Conservation (phyloP, 192 early-diverging fungal species). For the Backusella tuberculispora region DNA sequence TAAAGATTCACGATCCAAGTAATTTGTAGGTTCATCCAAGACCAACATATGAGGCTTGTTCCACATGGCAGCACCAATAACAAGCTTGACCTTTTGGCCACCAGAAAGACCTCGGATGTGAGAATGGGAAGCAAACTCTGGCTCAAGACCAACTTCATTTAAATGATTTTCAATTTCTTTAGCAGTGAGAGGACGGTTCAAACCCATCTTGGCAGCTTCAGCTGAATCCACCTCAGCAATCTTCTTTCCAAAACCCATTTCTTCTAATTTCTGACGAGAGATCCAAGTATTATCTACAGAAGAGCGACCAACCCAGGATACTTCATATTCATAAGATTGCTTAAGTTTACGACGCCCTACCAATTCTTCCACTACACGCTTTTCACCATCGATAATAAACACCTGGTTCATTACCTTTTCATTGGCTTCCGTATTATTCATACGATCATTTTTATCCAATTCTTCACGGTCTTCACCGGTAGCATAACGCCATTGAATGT, state of each 20-base stretch:
- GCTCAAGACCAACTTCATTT: conserved; percentile 74
- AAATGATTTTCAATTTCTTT: conserved; percentile 75
- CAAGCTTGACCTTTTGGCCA: conserved; percentile 87
- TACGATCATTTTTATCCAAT: conserved; percentile 68
- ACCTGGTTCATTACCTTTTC: conserved; percentile 59
- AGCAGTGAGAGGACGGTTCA: conserved; percentile 70
- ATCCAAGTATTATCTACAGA: conserved; percentile 75
- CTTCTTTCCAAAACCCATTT: conserved; percentile 77
- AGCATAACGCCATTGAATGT: conserved; percentile 86
- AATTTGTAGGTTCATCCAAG: conserved; percentile 87
- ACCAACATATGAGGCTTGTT: conserved; percentile 89
- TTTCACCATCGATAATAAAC: conserved; percentile 59
- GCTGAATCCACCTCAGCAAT: conserved; percentile 75
- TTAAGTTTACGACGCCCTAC: conserved; percentile 80
- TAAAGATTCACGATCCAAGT: conserved; percentile 64
- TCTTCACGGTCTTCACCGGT: conserved; percentile 80
- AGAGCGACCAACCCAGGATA: conserved; percentile 68
- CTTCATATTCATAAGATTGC: conserved; percentile 83
- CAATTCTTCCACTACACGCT: conserved; percentile 65
- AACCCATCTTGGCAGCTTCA: conserved; percentile 76
- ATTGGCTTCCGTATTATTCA: conserved; percentile 68
- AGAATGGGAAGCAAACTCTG: conserved; percentile 74
- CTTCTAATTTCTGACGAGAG: conserved; percentile 66
- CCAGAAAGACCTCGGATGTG: conserved; percentile 72
- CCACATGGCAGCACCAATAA: conserved; percentile 84